Base-by-base conservation (phyloP, 2,329 filamentous ascomycete genomes). In the Microdochium paspali region DNA sequence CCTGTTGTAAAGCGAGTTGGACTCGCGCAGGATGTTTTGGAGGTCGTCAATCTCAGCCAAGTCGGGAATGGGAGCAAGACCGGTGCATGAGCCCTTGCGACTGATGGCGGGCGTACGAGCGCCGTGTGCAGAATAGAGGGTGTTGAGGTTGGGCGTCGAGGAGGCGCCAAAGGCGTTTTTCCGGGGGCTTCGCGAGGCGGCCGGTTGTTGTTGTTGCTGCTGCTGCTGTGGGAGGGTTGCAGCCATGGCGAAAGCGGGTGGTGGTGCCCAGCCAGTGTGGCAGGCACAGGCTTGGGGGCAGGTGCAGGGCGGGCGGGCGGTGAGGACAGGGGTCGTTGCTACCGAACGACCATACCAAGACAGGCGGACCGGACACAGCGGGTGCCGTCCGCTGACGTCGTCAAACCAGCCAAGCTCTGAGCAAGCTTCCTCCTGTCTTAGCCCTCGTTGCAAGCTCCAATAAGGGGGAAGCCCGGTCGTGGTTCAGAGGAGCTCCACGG, bases 41-140 rank as follows among this genome's bases (percentile, higher is more conserved):
- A 80, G 65, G 55, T 73, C 76, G 74, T 84, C 84, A 57, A 71
- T 77, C 62, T 79, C 76, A 62, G 71, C 12, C 15, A 9, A 13
- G 79, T 85, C 80, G 57, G 81, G 82, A 53, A 84, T 82, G 51
- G 76, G 71, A 53, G 82, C 80, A 47, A 85, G 72, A 72, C 71
- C 46, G 82, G 87, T 53, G 35, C 18, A 21, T 21, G 35, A 40
- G 90, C 74, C 44, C 84, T 80, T 51, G 81, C 83, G 53, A 87
- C 71, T 45, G 84, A 89, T 50, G 76, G 74, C 70, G 90, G 90
- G 60, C 85, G 61, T 55, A 82, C 58, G 77, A 70, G 49, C 73
- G 70, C 43, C 61, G 53, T 76, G 74, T 7, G 69, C 64, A 39
- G 67, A 64, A 61, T 76, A 80, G 32, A 74, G 61, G 24, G 68